A percentile compares a stretch with the other conserved stretches of the same genome.
phyloP scores from a whole-genome alignment of 2,329 filamentous ascomycete genomes.

The Pseudovirgaria hyperparasitica region DNA sequence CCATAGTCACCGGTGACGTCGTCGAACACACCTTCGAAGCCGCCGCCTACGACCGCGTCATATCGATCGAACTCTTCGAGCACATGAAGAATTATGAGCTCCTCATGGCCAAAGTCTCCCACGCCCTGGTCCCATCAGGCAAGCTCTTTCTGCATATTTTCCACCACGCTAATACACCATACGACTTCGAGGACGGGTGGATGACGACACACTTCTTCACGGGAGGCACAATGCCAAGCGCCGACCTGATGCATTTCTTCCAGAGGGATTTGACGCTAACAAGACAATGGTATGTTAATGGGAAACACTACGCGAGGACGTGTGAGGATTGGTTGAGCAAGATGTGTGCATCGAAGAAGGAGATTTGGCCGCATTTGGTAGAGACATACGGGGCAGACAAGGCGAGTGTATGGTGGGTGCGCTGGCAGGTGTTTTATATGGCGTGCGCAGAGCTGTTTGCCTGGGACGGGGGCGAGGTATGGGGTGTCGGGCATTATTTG shows the following conservation, averaged over 20 bases:
- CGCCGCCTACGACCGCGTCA: slow-evolving; percentile 48
- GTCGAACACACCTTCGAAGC: slow-evolving; percentile 51
- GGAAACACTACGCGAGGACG: slow-evolving; percentile 54
- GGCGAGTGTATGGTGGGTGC: slow-evolving; percentile 50
- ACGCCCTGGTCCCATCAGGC: slow-evolving; percentile 47
- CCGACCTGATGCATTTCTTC: slow-evolving; percentile 55
- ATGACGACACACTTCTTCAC: slow-evolving; percentile 66
- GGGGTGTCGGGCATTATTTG: slow-evolving; percentile 55
- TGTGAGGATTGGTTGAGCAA: slow-evolving; percentile 56
- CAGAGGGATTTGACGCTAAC: slow-evolving; percentile 47
- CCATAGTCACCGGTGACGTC: slow-evolving; percentile 53
- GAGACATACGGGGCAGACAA: slow-evolving; percentile 53
- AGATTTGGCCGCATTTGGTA: slow-evolving; percentile 50
- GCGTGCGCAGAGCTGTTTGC: slow-evolving; percentile 59
- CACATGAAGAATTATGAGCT: slow-evolving; percentile 67
- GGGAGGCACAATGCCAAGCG: slow-evolving; percentile 58
- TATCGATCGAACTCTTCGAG: slow-evolving; percentile 61
- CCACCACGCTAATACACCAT: slow-evolving; percentile 49
- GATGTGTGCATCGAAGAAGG: slow-evolving; percentile 45
- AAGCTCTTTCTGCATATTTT: slow-evolving; percentile 62
- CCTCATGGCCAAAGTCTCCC: slow-evolving; percentile 49
- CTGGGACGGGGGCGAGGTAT: slow-evolving; percentile 51
- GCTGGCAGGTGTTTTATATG: slow-evolving; percentile 63
- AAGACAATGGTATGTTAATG: slow-evolving; percentile 60
- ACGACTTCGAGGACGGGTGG: slow-evolving; percentile 61